Evolutionary conservation across 148 eudicot genomes (phyloP), one percentile per base, ranked within the genome.

Genomic region (Chenopodium suecicum): DNA sequence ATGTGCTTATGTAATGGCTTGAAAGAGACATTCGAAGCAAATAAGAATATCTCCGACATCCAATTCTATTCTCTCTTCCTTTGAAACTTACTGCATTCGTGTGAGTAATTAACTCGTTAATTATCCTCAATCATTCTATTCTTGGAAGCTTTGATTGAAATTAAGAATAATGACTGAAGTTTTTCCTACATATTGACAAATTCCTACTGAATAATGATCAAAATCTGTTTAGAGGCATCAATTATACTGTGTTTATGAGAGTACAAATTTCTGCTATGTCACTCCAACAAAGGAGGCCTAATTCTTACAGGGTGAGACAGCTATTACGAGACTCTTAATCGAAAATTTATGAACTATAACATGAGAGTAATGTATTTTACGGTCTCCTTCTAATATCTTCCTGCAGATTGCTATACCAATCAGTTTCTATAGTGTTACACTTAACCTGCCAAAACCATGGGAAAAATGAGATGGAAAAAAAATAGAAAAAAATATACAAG

Each of bases 391-490:
- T 46, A 58, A 70, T 58, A 69, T 79, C 29, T 66, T 62, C 44
- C 79, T 83, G 70, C 75, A 70, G 58, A 22, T 56, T 62, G 54
- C 75, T 81, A 77, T 80, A 84, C 47, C 73, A 41, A 73, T 73
- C 65, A 82, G 66, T 62, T 73, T 78, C 84, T 82, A 70, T 58
- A 46, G 77, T 65, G 69, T 73, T 72, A 77, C 66, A 76, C n/a
- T 65, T 67, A 25, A 50, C 75, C 48, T 63, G 52, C 80, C 73
- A 76, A 76, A 75, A 41, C 23, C 78, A 65, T n/a, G n/a, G 25
- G 74, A 52, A 58, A 22, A 77, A 77, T 32, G 48, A 82, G 68
- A 68, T n/a, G 75, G 44, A 37, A 37, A 37, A 37, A 37, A 34
- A 34, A 4, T 0, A 34, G 5, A 66, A 81, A 58, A 23, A 67